Evolutionary conservation across 176 grass and related monocot species (phyloP), one percentile per base, ranked within the genome.

Genomic region (Lolium perenne): DNA sequence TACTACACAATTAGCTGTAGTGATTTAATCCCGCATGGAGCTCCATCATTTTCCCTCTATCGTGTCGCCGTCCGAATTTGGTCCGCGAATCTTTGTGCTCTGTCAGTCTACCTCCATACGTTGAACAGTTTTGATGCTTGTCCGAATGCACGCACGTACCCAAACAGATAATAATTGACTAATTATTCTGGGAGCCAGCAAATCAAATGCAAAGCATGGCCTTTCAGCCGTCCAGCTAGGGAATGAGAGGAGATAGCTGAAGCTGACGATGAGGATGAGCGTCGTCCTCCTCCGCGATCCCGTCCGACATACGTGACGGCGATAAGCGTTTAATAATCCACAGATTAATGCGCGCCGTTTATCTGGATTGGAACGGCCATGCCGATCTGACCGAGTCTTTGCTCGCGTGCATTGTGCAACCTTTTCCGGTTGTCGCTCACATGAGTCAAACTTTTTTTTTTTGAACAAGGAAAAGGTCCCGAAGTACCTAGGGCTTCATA

Each of bases 121-220:
- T 29, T 64, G 61, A 64, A 29, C 61, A 64, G 60, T 56, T 16
- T 18, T 4, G 16, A 20, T 56, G 54, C 17, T 6, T 20, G 54
- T 56, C 3, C 54, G 65, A 25, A 65, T 21, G 32, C 32, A 35
- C 32, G 32, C 4, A 43, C 41, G 41, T 43, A 65, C 62, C 23
- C 62, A 11, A 29, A 6, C 62, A 14, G 1, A 16, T 62, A 18
- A 29, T 67, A 40, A 69, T 40, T 20, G 9, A 8, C 32, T 40
- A 18, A 38, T 68, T 18, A 41, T 40, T 38, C 4, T 20, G 15
- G 35, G 9, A 69, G 67, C 3, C 38, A 47, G 41, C 69, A n/a
- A 71, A 71, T 43, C 69, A n/a, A 71, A 71, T 43, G 41, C 41
- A 43, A 43, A 43, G 38, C 67, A 45, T 71, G 67, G 38, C 20